Conservation (phyloP, 805 yeast genomes). For the Pichia exigua region DNA sequence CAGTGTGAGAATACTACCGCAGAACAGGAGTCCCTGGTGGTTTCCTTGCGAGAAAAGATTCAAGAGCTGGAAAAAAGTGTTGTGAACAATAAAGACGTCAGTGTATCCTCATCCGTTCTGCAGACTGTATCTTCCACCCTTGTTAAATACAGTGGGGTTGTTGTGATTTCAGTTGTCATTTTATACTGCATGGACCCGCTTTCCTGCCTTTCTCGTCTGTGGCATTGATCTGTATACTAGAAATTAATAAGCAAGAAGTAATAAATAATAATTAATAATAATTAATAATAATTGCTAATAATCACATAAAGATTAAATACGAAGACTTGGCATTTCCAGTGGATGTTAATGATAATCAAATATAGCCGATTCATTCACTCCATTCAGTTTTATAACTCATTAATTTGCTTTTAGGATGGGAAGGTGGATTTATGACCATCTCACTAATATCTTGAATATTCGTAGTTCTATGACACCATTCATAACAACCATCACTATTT, state of each 20-base stretch:
- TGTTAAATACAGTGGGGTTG: conserved; percentile 1
- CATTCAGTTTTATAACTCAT: too few relatives aligned
- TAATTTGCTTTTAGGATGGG: too few relatives aligned
- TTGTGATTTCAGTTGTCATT: background rate
- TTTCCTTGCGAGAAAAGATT: background rate
- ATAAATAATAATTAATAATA: too few relatives aligned
- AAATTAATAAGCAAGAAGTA: background rate
- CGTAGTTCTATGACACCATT: too few relatives aligned
- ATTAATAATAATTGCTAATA: too few relatives aligned
- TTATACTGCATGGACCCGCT: background rate
- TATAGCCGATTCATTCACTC: too few relatives aligned
- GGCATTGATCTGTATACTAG: background rate
- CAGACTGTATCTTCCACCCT: background rate
- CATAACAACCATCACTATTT: too few relatives aligned
- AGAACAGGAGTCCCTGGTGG: background rate
- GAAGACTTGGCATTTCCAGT: too few relatives aligned
- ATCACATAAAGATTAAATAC: too few relatives aligned
- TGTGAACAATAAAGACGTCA: background rate
- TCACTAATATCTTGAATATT: too few relatives aligned
- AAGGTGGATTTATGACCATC: too few relatives aligned
- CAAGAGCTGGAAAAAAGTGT: background rate
- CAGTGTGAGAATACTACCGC: background rate
- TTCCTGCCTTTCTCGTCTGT: background rate
- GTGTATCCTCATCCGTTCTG: background rate
- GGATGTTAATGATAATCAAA: too few relatives aligned